Base-by-base conservation (phyloP, 345 rosid species). In the Pseudoturritis turrita region DNA sequence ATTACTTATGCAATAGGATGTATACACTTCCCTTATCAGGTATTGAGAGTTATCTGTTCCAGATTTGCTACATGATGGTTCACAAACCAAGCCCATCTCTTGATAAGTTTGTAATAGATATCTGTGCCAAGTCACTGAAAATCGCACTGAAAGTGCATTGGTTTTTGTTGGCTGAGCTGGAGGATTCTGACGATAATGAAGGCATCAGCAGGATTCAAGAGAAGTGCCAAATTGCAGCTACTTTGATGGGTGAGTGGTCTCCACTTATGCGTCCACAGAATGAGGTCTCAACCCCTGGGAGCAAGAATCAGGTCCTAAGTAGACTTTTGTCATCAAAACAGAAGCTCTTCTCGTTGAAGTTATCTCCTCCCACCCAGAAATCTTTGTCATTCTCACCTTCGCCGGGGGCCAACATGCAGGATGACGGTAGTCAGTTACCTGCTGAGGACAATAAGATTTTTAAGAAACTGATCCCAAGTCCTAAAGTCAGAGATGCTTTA, bases 21-120 rank as follows among this genome's bases (percentile, higher is more conserved):
- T 92, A 96, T 76, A 90, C 95, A 4, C 84, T 96, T 74, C 98
- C 98, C 3, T 84, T 96, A 44, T 73, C 89, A 3, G 99, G 98
- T 21, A 82, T 92, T 5, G 99, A 96, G 80, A 91, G 97, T 75
- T 96, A 96, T 65, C 77, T 96, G 56, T 96, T 96, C 72, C 99
- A 96, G 78, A 92, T 90, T 58, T 92, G 97, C 74, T 92, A 88
- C 73, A 90, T 96, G 94, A 79, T 88, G 83, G 91, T 96, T 46
- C 98, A 96, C 77, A 90, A 92, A 78, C 98, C 99, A 1, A 96
- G 98, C 83, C 99, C 98, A 1, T 92, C 98, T 50, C 79, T 96
- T 83, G 99, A 96, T 75, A 96, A 92, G 86, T 96, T 96, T 78
- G 96, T 92, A 10, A 90, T 96, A 40, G 98, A 96, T 70, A 82